Percentiles rank a stretch among this genome's conserved stretches.
Conservation (phyloP, 257 asterid genomes). For the Nicotiana sylvestris region DNA sequence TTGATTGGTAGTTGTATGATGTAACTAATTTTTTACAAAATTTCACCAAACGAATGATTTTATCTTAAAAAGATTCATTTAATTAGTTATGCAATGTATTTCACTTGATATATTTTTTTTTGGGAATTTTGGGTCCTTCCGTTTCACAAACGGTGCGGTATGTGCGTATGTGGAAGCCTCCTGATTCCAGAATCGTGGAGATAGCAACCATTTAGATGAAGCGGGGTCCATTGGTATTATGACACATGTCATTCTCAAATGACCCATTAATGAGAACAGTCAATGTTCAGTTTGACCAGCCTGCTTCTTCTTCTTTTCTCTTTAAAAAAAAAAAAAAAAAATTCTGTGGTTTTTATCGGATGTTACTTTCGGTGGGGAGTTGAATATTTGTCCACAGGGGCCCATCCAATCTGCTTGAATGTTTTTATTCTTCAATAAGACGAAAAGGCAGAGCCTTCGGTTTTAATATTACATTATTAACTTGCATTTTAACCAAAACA, state of each 20-base stretch:
- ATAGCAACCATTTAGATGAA: neutral
- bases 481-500: neutral
- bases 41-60: neutral
- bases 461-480: neutral
- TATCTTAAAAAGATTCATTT: no score
- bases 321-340: no score
- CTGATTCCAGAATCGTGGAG: neutral
- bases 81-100: no score
- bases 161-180: neutral
- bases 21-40: neutral
- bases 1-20: no score
- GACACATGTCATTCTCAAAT: conserved; percentile 3
- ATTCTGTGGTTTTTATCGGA: neutral
- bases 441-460: neutral
- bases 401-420: neutral
- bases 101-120: neutral
- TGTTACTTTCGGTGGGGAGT: conserved; percentile 10
- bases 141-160: neutral
- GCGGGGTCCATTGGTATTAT: neutral
- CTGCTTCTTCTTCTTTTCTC: neutral
- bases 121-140: neutral
- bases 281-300: neutral
- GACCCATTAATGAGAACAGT: neutral
- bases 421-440: conserved; percentile 2
- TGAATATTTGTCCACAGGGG: neutral